These are phyloP conservation scores for Scutellaria baicalensis DNA, from an alignment of 257 asterid genomes.

Conservation along the genomic window DNA sequence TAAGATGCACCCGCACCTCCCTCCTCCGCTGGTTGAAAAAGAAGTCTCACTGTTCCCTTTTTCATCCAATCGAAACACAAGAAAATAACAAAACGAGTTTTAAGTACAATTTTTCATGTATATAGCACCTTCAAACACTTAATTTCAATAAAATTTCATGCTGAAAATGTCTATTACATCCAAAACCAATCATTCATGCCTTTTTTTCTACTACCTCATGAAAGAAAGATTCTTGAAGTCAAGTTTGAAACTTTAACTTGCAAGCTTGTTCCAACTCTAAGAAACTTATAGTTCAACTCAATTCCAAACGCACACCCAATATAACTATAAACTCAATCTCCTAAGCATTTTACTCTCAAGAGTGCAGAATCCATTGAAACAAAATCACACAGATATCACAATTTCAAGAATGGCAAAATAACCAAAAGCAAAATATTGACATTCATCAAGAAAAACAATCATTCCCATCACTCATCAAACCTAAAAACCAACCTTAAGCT, in stretches of 20 bases:
- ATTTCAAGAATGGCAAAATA: background rate
- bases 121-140: background rate
- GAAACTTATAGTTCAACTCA: no score
- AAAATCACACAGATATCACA: background rate
- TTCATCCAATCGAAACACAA: background rate
- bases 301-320: background rate
- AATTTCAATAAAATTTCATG: background rate
- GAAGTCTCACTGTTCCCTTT: constrained; percentile 85
- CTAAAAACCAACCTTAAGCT: constrained; percentile 47
- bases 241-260: background rate
- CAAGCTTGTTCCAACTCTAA: no score
- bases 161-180: background rate
- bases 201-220: no score
- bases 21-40: constrained; percentile 95
- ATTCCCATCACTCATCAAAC: background rate
- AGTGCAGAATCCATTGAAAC: background rate
- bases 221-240: background rate
- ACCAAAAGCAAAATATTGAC: background rate
- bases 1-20: constrained; percentile 84
- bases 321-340: no score
- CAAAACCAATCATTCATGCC: no score
- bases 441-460: background rate
- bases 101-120: background rate
- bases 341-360: background rate
- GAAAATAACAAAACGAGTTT: background rate